Percentiles rank a stretch among this genome's conserved stretches.
Evolutionary conservation across 495 filamentous ascomycete species (phyloP).

Genomic region (Neurospora intermedia): DNA sequence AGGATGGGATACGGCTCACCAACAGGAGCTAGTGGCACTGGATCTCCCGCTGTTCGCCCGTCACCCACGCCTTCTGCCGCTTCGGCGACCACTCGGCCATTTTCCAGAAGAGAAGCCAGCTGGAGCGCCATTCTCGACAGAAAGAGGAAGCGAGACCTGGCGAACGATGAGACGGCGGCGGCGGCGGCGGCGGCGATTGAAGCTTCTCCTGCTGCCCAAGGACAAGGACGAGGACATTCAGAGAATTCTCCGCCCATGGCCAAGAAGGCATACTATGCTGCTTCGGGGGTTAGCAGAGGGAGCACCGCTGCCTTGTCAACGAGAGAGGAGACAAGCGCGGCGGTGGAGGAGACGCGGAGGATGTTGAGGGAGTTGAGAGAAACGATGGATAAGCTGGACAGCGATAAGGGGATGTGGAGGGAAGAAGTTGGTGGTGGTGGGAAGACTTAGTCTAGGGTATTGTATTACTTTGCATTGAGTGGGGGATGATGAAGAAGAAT

Average conservation of each 20-base stretch:
- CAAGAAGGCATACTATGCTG: constrained; percentile 1
- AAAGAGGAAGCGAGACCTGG: constrained; percentile 1
- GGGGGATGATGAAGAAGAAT: background rate
- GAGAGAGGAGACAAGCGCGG: constrained; percentile 10
- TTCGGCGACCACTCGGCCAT: background rate
- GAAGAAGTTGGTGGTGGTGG: constrained; percentile 8
- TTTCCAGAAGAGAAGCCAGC: background rate
- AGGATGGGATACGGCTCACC: background rate
- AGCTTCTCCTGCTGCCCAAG: background rate
- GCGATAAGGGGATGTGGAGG: constrained; percentile 4
- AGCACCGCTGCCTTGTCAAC: background rate
- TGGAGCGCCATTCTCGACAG: background rate
- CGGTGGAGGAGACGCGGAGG: constrained; percentile 17
- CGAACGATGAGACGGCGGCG: background rate
- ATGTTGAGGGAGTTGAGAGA: constrained; percentile 23
- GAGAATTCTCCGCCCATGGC: constrained; percentile 1
- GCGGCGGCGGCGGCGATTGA: background rate
- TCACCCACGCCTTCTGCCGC: constrained; percentile 4
- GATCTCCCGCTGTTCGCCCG: background rate
- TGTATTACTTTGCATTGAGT: background rate
- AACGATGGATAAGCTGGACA: constrained; percentile 18
- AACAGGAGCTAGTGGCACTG: background rate
- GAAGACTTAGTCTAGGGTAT: background rate
- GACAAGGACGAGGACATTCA: background rate
- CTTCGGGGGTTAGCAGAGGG: background rate